Evolutionary conservation across 768 basidiomycete species (phyloP).

Genomic region (Clitopilus hobsonii): DNA sequence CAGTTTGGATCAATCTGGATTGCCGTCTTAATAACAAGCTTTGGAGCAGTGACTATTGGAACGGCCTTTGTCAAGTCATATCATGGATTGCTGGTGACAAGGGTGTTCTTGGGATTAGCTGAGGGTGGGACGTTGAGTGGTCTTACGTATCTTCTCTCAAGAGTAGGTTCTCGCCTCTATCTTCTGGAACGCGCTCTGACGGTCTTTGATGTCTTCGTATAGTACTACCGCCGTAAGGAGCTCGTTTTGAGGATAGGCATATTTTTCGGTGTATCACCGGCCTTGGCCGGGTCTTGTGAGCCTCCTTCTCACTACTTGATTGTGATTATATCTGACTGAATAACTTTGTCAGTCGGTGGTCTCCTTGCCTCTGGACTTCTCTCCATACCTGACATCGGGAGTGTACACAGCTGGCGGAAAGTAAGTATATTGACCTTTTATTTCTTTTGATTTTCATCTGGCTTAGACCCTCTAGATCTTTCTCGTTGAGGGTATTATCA

Average conservation of each 20-base stretch:
- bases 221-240: slow-evolving; percentile 30
- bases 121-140: slow-evolving; percentile 22
- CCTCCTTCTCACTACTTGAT: not conserved
- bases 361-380: slow-evolving; percentile 32
- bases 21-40: slow-evolving; percentile 15
- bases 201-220: too few relatives aligned
- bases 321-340: not conserved
- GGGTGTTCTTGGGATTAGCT: slow-evolving; percentile 20
- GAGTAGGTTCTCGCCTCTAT: too few relatives aligned
- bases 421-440: slow-evolving; percentile 9
- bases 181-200: too few relatives aligned
- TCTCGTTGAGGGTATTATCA: slow-evolving; percentile 37
- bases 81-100: slow-evolving; percentile 15
- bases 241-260: slow-evolving; percentile 28
- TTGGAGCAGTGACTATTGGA: slow-evolving; percentile 15
- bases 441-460: not conserved
- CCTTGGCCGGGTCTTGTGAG: slow-evolving; percentile 31
- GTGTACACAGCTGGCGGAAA: slow-evolving; percentile 29
- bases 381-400: slow-evolving; percentile 25
- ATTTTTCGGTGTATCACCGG: slow-evolving; percentile 28
- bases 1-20: slow-evolving; percentile 16
- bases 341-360: slow-evolving; percentile 25
- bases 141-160: slow-evolving; percentile 15
- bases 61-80: slow-evolving; percentile 19
- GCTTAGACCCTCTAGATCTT: slow-evolving; percentile 29